A percentile compares a stretch with the other conserved stretches of the same genome.
Conservation (phyloP, 345 rosid species). For the Diplotaxis tenuifolia region DNA sequence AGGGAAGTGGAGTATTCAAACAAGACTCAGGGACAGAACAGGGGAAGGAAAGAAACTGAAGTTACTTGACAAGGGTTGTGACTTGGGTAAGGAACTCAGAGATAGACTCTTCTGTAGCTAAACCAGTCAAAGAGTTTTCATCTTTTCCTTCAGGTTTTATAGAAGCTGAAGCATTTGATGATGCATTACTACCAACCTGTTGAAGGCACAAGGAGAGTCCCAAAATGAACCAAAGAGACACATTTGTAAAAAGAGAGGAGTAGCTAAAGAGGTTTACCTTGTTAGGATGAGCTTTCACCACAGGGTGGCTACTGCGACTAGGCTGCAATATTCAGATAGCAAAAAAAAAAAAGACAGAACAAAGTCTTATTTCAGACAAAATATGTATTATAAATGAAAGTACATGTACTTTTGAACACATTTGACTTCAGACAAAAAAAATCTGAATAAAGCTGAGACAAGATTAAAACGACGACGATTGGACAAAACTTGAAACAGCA, state of each 20-base stretch:
- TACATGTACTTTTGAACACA: background rate
- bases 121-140: constrained; percentile 34
- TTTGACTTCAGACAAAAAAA: background rate
- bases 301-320: constrained; percentile 39
- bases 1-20: background rate
- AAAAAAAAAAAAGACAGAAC: background rate
- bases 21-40: background rate
- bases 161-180: constrained; percentile 57
- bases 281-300: constrained; percentile 61
- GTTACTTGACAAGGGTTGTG: constrained; percentile 78
- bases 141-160: constrained; percentile 47
- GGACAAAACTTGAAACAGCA: background rate
- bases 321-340: constrained; percentile 42
- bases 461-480: background rate
- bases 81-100: constrained; percentile 78
- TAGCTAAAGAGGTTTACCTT: constrained; percentile 51
- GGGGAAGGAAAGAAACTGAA: background rate
- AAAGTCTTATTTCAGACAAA: background rate
- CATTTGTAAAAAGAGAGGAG: constrained; percentile 38
- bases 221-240: constrained; percentile 49
- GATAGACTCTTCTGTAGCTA: constrained; percentile 64
- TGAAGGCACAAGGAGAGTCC: constrained; percentile 50
- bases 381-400: background rate
- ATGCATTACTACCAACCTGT: constrained; percentile 56
- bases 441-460: background rate